A percentile compares a stretch with the other conserved stretches of the same genome.
Evolutionary conservation across 2,329 filamentous ascomycete genomes (phyloP).

Genomic region (Dactylellina haptotyla): DNA sequence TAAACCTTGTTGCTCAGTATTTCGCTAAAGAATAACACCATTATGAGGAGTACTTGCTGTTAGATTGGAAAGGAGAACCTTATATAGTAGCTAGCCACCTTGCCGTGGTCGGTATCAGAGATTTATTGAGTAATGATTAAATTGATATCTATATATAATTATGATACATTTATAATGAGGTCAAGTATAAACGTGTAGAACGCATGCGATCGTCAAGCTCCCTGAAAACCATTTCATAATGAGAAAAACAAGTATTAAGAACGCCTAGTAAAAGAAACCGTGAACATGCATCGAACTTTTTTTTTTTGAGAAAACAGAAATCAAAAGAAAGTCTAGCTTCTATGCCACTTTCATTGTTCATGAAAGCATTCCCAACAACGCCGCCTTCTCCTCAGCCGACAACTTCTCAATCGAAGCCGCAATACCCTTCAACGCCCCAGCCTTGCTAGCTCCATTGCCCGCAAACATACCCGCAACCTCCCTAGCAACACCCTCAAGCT

Average conservation of each 20-base stretch:
- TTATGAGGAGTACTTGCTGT: too few relatives aligned
- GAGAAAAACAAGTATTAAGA: background rate
- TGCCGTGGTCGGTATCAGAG: too few relatives aligned
- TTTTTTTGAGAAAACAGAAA: background rate
- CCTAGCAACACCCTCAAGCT: conserved; percentile 75
- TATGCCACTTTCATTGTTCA: background rate
- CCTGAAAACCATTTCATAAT: too few relatives aligned
- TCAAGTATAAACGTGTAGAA: too few relatives aligned
- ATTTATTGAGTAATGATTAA: too few relatives aligned
- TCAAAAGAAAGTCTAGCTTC: conserved; percentile 1
- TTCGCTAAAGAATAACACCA: too few relatives aligned
- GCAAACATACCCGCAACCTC: conserved; percentile 76
- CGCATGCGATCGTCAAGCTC: too few relatives aligned
- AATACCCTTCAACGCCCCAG: conserved; percentile 82
- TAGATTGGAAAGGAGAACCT: too few relatives aligned
- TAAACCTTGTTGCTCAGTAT: conserved; percentile 30
- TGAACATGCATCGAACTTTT: background rate
- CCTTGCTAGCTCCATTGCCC: conserved; percentile 67
- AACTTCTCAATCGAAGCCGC: conserved; percentile 85
- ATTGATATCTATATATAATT: too few relatives aligned
- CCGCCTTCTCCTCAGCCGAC: conserved; percentile 87
- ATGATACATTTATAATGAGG: too few relatives aligned
- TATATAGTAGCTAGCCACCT: too few relatives aligned
- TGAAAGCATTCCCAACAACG: conserved; percentile 70
- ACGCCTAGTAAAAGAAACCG: background rate